Conservation (phyloP, 176 grass and related monocot species). For the Aegilops bicornis region DNA sequence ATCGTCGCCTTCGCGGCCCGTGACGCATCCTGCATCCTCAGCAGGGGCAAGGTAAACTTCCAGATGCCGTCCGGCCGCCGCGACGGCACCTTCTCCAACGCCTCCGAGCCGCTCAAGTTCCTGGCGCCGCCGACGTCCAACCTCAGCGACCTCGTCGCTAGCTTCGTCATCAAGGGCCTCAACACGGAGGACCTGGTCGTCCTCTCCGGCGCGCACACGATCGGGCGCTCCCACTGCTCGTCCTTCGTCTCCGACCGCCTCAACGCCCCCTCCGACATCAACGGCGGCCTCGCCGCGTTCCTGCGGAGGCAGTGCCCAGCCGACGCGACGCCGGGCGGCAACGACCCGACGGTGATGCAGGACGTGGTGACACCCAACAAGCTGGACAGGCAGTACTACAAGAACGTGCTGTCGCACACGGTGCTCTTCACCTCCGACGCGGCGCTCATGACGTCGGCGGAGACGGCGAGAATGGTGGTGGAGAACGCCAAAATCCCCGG, state of each 20-base stretch:
- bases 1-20: neutral
- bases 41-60: neutral
- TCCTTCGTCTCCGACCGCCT: constrained; percentile 25
- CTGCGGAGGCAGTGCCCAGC: neutral
- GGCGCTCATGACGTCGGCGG: too few relatives aligned
- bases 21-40: neutral
- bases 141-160: neutral
- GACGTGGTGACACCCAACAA: too few relatives aligned
- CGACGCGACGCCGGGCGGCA: neutral
- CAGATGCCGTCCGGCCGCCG: neutral
- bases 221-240: constrained; percentile 30
- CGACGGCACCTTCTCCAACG: neutral
- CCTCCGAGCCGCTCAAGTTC: neutral
- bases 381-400: neutral
- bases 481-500: too few relatives aligned
- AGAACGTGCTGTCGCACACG: too few relatives aligned
- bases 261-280: neutral
- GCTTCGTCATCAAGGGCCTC: constrained; percentile 25
- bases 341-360: neutral
- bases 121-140: neutral
- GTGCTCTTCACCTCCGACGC: too few relatives aligned
- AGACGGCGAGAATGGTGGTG: too few relatives aligned
- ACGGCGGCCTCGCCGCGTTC: neutral
- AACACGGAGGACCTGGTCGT: neutral
- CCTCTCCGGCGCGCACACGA: neutral